These are phyloP conservation scores for Begonia loranthoides DNA, from an alignment of 306 rosid species.

Conservation along the genomic window DNA sequence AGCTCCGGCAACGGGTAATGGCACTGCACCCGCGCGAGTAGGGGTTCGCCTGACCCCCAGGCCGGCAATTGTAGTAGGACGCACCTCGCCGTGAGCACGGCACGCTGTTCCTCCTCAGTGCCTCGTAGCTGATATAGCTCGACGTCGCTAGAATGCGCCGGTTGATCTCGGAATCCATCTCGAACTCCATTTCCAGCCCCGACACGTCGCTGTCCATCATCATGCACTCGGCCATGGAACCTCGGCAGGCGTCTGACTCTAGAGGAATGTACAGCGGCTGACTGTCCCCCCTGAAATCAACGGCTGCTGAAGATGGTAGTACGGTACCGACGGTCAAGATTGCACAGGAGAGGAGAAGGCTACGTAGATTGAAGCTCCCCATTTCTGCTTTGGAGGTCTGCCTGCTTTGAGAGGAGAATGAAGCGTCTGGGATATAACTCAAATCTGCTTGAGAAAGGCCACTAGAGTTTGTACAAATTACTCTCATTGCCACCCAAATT, in stretches of 20 bases:
- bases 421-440: conserved; percentile 15
- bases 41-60: conserved; percentile 90
- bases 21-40: conserved; percentile 73
- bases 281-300: conserved; percentile 26
- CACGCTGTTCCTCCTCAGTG: conserved; percentile 78
- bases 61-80: conserved; percentile 85
- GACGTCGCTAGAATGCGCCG: conserved; percentile 65
- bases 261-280: conserved; percentile 26
- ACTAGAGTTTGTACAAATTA: conserved; percentile 13
- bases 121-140: conserved; percentile 85
- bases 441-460: conserved; percentile 15
- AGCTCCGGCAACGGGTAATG: conserved; percentile 80
- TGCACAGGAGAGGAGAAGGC: conserved; percentile 19
- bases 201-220: conserved; percentile 33
- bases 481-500: conserved; percentile 38
- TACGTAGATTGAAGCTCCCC: conserved; percentile 22
- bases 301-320: conserved; percentile 26
- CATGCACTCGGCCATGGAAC: conserved; percentile 55
- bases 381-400: conserved; percentile 17
- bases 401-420: neutral
- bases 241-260: conserved; percentile 31
- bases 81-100: conserved; percentile 94
- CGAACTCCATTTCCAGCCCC: conserved; percentile 33
- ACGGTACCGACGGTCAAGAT: conserved; percentile 44
- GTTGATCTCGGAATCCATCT: conserved; percentile 72